These are phyloP conservation scores for Salix brachista DNA, from an alignment of 345 rosid species.

Conservation along the genomic window DNA sequence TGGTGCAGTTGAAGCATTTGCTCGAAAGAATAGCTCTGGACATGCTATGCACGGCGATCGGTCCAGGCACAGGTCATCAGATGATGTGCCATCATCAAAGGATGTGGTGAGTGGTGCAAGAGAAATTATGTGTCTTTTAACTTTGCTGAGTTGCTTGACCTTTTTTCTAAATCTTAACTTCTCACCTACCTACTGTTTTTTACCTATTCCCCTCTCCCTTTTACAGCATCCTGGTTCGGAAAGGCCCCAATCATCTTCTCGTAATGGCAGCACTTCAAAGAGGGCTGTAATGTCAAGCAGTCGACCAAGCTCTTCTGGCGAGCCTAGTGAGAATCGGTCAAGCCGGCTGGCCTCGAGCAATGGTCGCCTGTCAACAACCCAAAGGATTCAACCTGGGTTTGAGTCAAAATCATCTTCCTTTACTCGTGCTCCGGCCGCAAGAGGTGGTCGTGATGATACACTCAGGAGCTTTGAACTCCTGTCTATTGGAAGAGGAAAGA, in stretches of 20 bases:
- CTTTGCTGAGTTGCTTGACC: not conserved
- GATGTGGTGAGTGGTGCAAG: constrained; percentile 40
- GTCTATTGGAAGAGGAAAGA: constrained; percentile 47
- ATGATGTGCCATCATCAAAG: constrained; percentile 51
- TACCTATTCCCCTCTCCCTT: not conserved
- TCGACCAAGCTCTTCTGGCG: constrained; percentile 71
- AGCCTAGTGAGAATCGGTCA: constrained; percentile 60
- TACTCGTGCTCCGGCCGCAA: constrained; percentile 43
- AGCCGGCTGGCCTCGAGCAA: constrained; percentile 63
- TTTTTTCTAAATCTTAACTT: not conserved
- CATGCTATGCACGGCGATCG: constrained; percentile 41
- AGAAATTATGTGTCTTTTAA: not conserved
- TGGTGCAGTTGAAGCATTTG: constrained; percentile 71
- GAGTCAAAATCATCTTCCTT: constrained; percentile 51
- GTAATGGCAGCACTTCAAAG: constrained; percentile 68
- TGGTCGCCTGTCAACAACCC: constrained; percentile 53
- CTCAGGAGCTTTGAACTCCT: constrained; percentile 64
- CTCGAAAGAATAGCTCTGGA: constrained; percentile 50
- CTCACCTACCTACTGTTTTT: not conserved
- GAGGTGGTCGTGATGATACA: constrained; percentile 48
- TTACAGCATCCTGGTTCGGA: constrained; percentile 52
- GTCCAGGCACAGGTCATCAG: constrained; percentile 50
- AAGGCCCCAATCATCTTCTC: constrained; percentile 50
- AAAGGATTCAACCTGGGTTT: constrained; percentile 55
- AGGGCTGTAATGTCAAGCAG: constrained; percentile 56